Conservation (phyloP, 805 yeast species). For the Wickerhamiella siamensis region DNA sequence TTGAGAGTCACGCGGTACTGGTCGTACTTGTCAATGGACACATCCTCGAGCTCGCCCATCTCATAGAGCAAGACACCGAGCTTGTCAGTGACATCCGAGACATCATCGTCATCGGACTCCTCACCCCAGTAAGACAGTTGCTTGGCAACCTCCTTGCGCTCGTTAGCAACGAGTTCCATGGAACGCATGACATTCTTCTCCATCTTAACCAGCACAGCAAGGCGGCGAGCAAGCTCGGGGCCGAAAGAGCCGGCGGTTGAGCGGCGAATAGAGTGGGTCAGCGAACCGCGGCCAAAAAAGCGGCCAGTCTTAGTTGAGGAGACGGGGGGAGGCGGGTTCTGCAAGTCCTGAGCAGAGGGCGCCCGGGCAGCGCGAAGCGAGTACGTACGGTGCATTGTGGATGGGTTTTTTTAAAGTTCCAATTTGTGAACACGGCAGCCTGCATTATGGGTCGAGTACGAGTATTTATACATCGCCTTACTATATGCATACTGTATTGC, state of each 20-base stretch:
- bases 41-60: slow-evolving; percentile 96
- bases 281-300: slow-evolving; percentile 73
- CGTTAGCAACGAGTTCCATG: slow-evolving; percentile 81
- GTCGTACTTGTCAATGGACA: slow-evolving; percentile 94
- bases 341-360: slow-evolving; percentile 92
- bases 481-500: slow-evolving; percentile 6
- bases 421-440: slow-evolving; percentile 3
- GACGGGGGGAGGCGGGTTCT: slow-evolving; percentile 90
- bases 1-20: slow-evolving; percentile 93
- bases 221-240: slow-evolving; percentile 86
- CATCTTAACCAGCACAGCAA: slow-evolving; percentile 83
- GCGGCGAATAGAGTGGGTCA: slow-evolving; percentile 40
- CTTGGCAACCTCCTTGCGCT: slow-evolving; percentile 92
- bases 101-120: slow-evolving; percentile 84
- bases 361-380: slow-evolving; percentile 91
- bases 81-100: slow-evolving; percentile 92
- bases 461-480: slow-evolving; percentile 9
- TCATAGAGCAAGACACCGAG: slow-evolving; percentile 91
- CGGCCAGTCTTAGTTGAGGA: slow-evolving; percentile 70
- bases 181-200: slow-evolving; percentile 94
- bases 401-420: slow-evolving; percentile 1
- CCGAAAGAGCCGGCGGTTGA: slow-evolving; percentile 84
- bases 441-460: slow-evolving; percentile 3
- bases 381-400: slow-evolving; percentile 88
- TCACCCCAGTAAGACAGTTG: slow-evolving; percentile 97